A percentile compares a stretch with the other conserved stretches of the same genome.
Evolutionary conservation across 129 eudicot species (phyloP).

Genomic region (Centella asiatica): DNA sequence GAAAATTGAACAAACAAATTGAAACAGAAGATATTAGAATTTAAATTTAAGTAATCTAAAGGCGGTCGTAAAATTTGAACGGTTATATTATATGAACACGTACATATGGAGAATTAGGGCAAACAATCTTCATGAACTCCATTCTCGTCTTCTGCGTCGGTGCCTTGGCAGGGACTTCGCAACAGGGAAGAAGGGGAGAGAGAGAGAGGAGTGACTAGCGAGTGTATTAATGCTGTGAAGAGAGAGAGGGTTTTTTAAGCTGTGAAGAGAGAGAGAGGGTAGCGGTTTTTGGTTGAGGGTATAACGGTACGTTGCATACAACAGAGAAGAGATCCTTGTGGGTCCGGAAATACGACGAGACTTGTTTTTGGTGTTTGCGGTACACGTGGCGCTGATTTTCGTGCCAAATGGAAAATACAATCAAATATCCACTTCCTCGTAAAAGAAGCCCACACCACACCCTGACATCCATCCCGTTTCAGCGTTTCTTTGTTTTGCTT

Average conservation of each 20-base stretch:
- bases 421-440: background rate
- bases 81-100: conserved; percentile 7
- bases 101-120: conserved; percentile 74
- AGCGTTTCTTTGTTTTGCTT: too few relatives aligned
- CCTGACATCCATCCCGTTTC: too few relatives aligned
- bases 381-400: background rate
- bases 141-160: conserved; percentile 19
- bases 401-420: background rate
- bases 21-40: background rate
- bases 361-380: background rate
- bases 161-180: background rate
- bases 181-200: background rate
- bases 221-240: too few relatives aligned
- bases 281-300: too few relatives aligned
- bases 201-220: too few relatives aligned
- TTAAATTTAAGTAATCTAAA: background rate
- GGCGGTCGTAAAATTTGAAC: background rate
- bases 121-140: conserved; percentile 40
- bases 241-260: too few relatives aligned
- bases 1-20: background rate
- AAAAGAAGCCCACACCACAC: background rate
- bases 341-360: too few relatives aligned
- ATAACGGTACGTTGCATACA: too few relatives aligned
- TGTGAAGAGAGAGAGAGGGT: too few relatives aligned
- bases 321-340: too few relatives aligned